These are phyloP conservation scores for Guadua angustifolia DNA, from an alignment of 176 grass and related monocot genomes.

Conservation along the genomic window DNA sequence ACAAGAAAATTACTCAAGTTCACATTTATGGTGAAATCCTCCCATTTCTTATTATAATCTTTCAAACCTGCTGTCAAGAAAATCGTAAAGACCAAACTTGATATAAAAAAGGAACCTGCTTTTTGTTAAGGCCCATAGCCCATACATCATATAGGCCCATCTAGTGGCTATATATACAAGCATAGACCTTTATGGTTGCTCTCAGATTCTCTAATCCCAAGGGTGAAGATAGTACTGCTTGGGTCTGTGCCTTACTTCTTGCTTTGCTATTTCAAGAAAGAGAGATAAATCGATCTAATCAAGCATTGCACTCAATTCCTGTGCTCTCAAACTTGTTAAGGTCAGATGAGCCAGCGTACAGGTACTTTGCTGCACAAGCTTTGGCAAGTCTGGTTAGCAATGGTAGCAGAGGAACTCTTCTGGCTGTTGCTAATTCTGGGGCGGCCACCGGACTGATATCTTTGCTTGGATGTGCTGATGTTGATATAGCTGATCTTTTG, in stretches of 20 bases:
- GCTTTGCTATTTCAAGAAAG: slow-evolving; percentile 93
- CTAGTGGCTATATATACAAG: too few species aligned
- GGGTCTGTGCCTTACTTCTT: slow-evolving; percentile 92
- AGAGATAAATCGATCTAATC: slow-evolving; percentile 84
- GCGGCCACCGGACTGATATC: slow-evolving; percentile 82
- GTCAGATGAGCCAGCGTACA: slow-evolving; percentile 90
- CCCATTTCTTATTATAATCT: background rate
- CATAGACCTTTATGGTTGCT: too few species aligned
- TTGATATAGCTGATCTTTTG: slow-evolving; percentile 92
- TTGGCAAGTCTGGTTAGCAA: slow-evolving; percentile 88
- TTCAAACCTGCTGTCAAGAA: background rate
- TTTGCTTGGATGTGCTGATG: slow-evolving; percentile 95
- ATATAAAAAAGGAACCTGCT: background rate
- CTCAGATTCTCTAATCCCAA: too few species aligned
- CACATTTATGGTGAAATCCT: background rate
- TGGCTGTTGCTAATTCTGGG: slow-evolving; percentile 98
- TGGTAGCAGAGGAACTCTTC: slow-evolving; percentile 95
- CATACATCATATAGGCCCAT: too few species aligned
- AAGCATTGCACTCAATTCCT: slow-evolving; percentile 78
- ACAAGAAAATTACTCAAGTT: background rate
- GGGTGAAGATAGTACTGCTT: slow-evolving; percentile 94
- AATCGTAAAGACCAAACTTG: background rate
- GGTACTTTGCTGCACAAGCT: slow-evolving; percentile 97
- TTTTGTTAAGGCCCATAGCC: too few species aligned
- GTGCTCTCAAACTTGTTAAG: slow-evolving; percentile 91